Evolutionary conservation across 306 rosid species (phyloP), one percentile per base, ranked within the genome.

Genomic region (Quercus berberidifolia): DNA sequence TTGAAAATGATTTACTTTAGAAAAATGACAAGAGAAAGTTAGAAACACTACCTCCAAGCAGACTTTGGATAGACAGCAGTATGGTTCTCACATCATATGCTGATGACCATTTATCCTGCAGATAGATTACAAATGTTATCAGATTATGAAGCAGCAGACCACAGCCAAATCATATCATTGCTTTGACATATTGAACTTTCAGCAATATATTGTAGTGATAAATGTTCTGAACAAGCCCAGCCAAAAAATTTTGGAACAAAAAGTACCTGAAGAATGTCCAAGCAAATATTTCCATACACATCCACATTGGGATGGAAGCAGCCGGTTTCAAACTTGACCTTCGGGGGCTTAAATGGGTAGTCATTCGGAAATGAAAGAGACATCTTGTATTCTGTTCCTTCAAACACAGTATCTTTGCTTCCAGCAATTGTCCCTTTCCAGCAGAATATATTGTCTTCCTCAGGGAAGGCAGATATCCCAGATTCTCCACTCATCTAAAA

Each of bases 381-480:
- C 2, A 96, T 72, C 68, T 90, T 90, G 87, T 96, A 96, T 30
- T 93, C 93, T 15, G 96, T 96, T 79, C 97, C 99, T 79, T 93
- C 94, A 55, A 90, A 96, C 73, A 93, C 99, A 0, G 97, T 93
- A 8, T 93, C 98, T 83, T 93, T 88, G 92, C 98, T 96, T 86
- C 99, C 99, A 1, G 78, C 77, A 35, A 96, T 96, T 57, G 98
- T 96, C 73, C 99, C 98, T 89, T 93, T 96, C 99, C 98, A 96
- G 77, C 91, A 89, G 74, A 96, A 87, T 54, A 93, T 93, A 87
- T 96, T 96, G 79, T 96, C 98, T 84, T 91, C 99, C 67, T 91
- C 99, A 17, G 99, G 99, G 56, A 96, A 96, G 0, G 93, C 99
- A 57, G 99, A 96, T 74, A 96, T 84, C 49, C 97, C 97, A 20